Percentiles rank a stretch among this genome's conserved stretches.
These are phyloP conservation scores for Pinus taeda DNA, from an alignment of 75 land plant genomes.

Conservation along the genomic window DNA sequence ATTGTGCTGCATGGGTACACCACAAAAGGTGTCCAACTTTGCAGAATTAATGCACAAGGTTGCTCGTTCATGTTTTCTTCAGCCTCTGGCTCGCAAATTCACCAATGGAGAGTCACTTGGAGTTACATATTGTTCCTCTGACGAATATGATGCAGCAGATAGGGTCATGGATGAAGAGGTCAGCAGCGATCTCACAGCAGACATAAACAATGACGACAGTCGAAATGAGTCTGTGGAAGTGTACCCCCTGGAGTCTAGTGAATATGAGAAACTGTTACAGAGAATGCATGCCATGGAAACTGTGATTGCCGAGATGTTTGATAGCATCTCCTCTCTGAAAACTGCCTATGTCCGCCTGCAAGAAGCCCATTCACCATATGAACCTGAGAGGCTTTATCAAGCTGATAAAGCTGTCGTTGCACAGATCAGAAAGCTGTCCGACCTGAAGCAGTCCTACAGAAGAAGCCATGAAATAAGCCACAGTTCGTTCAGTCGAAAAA, in stretches of 20 bases:
- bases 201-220: neutral
- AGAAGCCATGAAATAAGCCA: neutral
- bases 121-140: neutral
- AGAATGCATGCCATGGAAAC: conserved; percentile 31
- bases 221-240: conserved; percentile 1
- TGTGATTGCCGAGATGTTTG: conserved; percentile 53
- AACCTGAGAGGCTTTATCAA: conserved; percentile 47
- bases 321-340: conserved; percentile 47
- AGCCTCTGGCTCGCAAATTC: conserved; percentile 29
- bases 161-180: neutral
- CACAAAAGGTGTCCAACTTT: conserved; percentile 31
- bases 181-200: neutral
- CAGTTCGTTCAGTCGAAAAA: neutral
- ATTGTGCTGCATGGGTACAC: conserved; percentile 2
- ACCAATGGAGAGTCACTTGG: neutral
- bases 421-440: conserved; percentile 45
- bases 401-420: conserved; percentile 62
- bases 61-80: conserved; percentile 51
- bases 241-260: conserved; percentile 9
- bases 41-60: conserved; percentile 67
- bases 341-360: conserved; percentile 55
- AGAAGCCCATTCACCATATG: conserved; percentile 62
- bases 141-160: neutral
- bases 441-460: conserved; percentile 45
- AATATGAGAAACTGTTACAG: conserved; percentile 10